phyloP scores from a whole-genome alignment of 306 rosid genomes.

The Gillenia trifoliata region DNA sequence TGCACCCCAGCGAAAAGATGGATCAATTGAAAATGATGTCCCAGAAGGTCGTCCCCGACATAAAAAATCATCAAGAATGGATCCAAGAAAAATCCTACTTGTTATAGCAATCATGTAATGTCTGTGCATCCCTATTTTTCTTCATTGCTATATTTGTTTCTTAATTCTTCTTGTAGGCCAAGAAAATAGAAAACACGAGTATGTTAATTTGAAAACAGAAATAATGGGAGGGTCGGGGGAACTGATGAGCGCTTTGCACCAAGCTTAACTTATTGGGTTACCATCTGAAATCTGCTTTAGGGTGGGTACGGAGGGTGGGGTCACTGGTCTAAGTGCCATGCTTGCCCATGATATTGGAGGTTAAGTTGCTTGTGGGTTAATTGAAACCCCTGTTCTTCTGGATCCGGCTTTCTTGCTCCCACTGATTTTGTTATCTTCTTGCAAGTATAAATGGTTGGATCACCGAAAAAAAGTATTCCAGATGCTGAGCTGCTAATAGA shows the following conservation, averaged over 20 bases:
- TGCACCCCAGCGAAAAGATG: slow-evolving; percentile 80
- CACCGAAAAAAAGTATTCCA: background rate
- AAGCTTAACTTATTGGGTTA: background rate
- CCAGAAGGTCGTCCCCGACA: slow-evolving; percentile 76
- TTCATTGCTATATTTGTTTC: background rate
- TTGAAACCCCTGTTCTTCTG: background rate
- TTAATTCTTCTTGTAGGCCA: background rate
- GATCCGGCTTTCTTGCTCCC: background rate
- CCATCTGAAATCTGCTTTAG: slow-evolving; percentile 1
- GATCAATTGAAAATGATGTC: slow-evolving; percentile 42
- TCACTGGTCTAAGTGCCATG: background rate
- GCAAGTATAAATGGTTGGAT: background rate
- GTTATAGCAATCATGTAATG: slow-evolving; percentile 83
- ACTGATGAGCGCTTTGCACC: background rate
- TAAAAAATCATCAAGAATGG: slow-evolving; percentile 88
- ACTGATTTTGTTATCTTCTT: background rate
- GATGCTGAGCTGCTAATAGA: background rate
- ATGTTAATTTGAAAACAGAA: background rate
- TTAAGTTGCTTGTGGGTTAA: slow-evolving; percentile 6
- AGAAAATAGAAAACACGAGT: background rate
- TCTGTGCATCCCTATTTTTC: slow-evolving; percentile 12
- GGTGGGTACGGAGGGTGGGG: background rate
- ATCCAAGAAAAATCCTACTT: slow-evolving; percentile 95
- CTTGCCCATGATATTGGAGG: background rate
- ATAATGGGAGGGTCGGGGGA: background rate